These are phyloP conservation scores for Hysterangium stoloniferum DNA, from an alignment of 768 basidiomycete genomes.

Conservation along the genomic window DNA sequence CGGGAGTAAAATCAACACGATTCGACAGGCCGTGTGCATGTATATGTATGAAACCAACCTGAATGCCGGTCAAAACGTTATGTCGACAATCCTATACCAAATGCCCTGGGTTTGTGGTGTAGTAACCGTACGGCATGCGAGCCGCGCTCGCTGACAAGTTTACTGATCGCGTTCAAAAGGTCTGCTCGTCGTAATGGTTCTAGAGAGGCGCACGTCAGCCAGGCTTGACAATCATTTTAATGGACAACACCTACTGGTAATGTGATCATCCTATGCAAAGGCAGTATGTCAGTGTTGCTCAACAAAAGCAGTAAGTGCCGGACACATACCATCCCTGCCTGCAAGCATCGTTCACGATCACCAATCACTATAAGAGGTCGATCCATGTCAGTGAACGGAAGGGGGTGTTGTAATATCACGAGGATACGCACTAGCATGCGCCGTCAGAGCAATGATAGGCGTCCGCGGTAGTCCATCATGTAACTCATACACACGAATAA, in stretches of 20 bases:
- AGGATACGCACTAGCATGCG: conserved; percentile 78
- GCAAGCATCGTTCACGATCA: conserved; percentile 65
- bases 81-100: conserved; percentile 5
- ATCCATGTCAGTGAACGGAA: conserved; percentile 14
- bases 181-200: conserved; percentile 77
- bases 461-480: conserved; percentile 61
- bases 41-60: no score
- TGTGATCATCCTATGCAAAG: conserved; percentile 52
- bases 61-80: no score
- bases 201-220: conserved; percentile 20
- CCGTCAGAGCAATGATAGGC: conserved; percentile 95
- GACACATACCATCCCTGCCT: conserved; percentile 51
- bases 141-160: conserved; percentile 60
- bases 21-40: no score
- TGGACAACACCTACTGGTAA: conserved; percentile 56
- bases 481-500: conserved; percentile 80
- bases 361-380: conserved; percentile 82
- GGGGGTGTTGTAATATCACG: not conserved
- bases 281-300: not conserved
- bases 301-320: not conserved
- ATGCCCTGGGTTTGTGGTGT: conserved; percentile 2
- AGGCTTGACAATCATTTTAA: not conserved
- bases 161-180: conserved; percentile 73
- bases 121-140: conserved; percentile 11
- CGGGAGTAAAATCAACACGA: no score